A percentile compares a stretch with the other conserved stretches of the same genome.
These are phyloP conservation scores for Phytophthora pinifolia DNA, from an alignment of 352 stramenopile genomes.

Conservation along the genomic window DNA sequence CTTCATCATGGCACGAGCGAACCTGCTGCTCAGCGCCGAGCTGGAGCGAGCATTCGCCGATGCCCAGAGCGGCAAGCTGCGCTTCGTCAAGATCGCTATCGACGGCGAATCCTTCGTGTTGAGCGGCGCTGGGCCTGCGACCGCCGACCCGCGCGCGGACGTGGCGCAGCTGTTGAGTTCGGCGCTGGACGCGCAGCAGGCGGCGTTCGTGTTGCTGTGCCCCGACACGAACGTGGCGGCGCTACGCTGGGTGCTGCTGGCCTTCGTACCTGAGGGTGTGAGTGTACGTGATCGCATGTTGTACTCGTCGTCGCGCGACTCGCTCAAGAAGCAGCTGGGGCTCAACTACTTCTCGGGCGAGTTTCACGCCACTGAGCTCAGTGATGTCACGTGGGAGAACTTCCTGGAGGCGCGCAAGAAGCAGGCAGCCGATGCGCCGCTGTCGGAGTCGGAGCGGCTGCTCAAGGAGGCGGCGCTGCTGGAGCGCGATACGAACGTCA, in stretches of 20 bases:
- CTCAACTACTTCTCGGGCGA: conserved; percentile 91
- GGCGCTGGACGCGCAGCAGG: conserved; percentile 39
- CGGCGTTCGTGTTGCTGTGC: conserved; percentile 77
- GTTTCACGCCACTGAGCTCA: conserved; percentile 84
- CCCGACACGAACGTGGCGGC: conserved; percentile 69
- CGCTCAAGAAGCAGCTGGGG: conserved; percentile 89
- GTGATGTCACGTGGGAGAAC: conserved; percentile 77
- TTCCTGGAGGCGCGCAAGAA: conserved; percentile 74
- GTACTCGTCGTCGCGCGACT: conserved; percentile 90
- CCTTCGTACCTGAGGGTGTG: conserved; percentile 76
- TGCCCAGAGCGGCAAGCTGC: conserved; percentile 66
- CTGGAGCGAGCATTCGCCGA: conserved; percentile 71
- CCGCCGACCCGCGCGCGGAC: conserved; percentile 45
- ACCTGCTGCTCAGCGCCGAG: conserved; percentile 58
- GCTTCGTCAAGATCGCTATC: conserved; percentile 71
- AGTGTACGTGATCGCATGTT: conserved; percentile 91
- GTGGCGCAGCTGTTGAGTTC: conserved; percentile 32
- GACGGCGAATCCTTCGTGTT: conserved; percentile 66
- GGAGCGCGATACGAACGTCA: conserved; percentile 83
- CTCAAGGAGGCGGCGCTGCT: conserved; percentile 80
- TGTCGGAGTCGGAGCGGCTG: conserved; percentile 85
- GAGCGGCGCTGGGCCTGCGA: conserved; percentile 38
- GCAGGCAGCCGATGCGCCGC: conserved; percentile 69
- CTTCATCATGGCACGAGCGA: conserved; percentile 57
- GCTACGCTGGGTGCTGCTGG: conserved; percentile 77